phyloP scores from a whole-genome alignment of 805 yeast genomes.

The Priceomyces carsonii region DNA sequence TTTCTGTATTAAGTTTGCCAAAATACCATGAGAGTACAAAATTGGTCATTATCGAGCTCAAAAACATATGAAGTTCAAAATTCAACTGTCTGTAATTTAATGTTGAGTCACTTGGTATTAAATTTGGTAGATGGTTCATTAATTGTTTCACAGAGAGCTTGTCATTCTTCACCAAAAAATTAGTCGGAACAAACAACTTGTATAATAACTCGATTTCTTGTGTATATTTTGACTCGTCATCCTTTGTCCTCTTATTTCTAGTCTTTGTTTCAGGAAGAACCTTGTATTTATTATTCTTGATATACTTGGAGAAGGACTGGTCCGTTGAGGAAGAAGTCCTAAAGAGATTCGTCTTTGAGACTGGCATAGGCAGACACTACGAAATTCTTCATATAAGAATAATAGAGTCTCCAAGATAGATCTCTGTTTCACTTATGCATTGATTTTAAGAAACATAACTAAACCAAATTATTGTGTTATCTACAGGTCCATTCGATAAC shows the following conservation, averaged over 20 bases:
- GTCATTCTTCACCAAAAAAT: conserved; percentile 30
- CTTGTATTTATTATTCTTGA: conserved; percentile 5
- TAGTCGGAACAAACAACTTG: conserved; percentile 35
- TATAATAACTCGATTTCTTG: conserved; percentile 35
- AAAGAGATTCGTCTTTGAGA: neutral
- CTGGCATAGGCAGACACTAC: no score
- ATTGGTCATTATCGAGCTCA: conserved; percentile 27
- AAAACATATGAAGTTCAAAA: conserved; percentile 37
- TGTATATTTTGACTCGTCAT: conserved; percentile 21
- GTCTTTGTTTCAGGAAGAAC: conserved; percentile 3
- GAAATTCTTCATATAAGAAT: no score
- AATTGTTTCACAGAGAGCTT: conserved; percentile 26
- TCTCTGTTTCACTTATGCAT: no score
- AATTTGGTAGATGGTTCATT: conserved; percentile 25
- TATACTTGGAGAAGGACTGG: neutral
- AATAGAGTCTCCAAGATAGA: no score
- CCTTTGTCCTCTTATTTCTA: conserved; percentile 11
- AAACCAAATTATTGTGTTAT: no score
- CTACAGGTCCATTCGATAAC: no score
- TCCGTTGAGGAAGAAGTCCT: neutral
- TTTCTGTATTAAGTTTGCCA: conserved; percentile 31
- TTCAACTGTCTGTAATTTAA: conserved; percentile 20
- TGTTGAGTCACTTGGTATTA: conserved; percentile 20
- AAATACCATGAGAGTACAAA: conserved; percentile 28
- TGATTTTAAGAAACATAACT: no score